Percentiles rank a stretch among this genome's conserved stretches.
Evolutionary conservation across 768 basidiomycete genomes (phyloP).

Genomic region (Russula emetica): DNA sequence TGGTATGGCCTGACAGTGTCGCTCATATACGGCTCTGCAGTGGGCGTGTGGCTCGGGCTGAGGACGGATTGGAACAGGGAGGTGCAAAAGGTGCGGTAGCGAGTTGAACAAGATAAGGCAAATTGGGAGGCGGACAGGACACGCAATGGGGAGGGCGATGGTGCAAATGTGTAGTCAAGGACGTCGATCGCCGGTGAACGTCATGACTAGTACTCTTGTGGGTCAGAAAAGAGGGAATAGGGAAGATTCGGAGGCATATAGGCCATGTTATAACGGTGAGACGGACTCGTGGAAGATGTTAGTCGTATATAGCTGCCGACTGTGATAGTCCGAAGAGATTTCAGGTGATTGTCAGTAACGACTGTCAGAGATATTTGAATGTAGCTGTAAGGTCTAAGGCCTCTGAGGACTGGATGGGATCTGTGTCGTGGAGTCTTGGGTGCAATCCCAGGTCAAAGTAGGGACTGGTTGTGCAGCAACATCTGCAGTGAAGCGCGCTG

Average conservation of each 20-base stretch:
- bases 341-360: neutral
- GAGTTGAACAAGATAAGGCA: constrained; percentile 38
- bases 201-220: neutral
- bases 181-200: neutral
- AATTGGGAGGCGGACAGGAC: neutral
- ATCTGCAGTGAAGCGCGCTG: too few relatives aligned
- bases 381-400: neutral
- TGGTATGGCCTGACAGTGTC: constrained; percentile 81
- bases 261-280: too few relatives aligned
- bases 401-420: neutral
- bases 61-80: constrained; percentile 66
- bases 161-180: neutral
- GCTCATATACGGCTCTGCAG: constrained; percentile 51
- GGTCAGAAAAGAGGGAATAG: neutral
- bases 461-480: neutral
- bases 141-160: neutral
- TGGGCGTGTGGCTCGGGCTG: constrained; percentile 53
- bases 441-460: neutral
- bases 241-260: neutral
- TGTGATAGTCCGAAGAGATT: neutral
- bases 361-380: neutral
- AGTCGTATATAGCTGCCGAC: neutral
- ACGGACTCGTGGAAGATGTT: neutral
- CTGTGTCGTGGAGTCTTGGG: neutral
- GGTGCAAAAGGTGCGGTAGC: constrained; percentile 54